A percentile compares a stretch with the other conserved stretches of the same genome.
These are phyloP conservation scores for Pelargonium nanum DNA, from an alignment of 345 rosid species.

Conservation along the genomic window DNA sequence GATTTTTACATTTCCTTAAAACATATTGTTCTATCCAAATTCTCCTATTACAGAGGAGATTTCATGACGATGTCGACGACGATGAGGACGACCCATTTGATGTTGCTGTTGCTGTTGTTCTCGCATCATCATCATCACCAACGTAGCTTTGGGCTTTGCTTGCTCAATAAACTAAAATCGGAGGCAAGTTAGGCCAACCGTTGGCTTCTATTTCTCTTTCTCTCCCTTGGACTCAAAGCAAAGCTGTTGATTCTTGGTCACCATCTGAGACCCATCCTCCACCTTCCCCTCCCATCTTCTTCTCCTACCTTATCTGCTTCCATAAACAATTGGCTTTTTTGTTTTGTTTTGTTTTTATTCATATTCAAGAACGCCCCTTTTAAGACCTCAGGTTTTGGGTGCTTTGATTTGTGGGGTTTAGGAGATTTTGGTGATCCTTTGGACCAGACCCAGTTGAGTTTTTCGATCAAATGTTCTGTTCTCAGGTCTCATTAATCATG, in stretches of 20 bases:
- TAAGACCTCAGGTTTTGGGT: background rate
- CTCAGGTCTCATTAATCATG: too few relatives aligned
- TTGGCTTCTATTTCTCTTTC: constrained; percentile 35
- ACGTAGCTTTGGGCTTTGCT: constrained; percentile 25
- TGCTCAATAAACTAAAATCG: constrained; percentile 26
- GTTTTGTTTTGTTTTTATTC: too few relatives aligned
- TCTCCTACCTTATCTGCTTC: constrained; percentile 7
- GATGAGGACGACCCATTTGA: background rate
- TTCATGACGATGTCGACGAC: too few relatives aligned
- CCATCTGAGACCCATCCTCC: constrained; percentile 52
- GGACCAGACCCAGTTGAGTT: too few relatives aligned
- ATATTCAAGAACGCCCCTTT: background rate
- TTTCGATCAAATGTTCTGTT: too few relatives aligned
- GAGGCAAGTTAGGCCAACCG: constrained; percentile 66
- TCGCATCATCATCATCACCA: background rate
- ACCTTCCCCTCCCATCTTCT: constrained; percentile 57
- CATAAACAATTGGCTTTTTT: constrained; percentile 4
- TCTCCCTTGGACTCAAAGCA: constrained; percentile 54
- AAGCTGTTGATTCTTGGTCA: constrained; percentile 69
- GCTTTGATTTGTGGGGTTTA: too few relatives aligned
- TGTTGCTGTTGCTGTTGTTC: background rate
- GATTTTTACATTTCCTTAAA: background rate
- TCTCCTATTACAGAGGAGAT: too few relatives aligned
- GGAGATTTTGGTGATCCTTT: background rate
- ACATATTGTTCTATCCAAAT: too few relatives aligned